Evolutionary conservation across 1,139 yeast genomes (phyloP).

Genomic region (Geotrichum phurueaensis): DNA sequence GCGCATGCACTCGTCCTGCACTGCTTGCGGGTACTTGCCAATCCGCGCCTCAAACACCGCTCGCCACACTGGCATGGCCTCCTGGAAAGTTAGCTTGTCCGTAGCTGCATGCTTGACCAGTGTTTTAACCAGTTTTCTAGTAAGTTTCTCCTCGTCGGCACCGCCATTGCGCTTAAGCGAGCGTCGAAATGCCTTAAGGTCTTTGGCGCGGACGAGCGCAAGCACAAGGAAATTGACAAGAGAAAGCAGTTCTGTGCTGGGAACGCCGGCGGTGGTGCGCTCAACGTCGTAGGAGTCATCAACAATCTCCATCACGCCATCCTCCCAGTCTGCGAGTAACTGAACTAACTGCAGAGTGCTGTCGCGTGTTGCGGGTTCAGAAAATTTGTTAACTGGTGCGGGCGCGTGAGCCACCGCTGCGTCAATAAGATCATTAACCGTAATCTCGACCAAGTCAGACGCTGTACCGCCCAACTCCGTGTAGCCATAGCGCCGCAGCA

Average conservation of each 20-base stretch:
- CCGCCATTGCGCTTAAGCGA: conserved; percentile 5
- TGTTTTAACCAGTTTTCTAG: conserved; percentile 21
- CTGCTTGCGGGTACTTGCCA: conserved; percentile 20
- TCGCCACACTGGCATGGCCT: conserved; percentile 21
- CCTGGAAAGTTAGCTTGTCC: conserved; percentile 20
- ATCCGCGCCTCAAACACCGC: conserved; percentile 22
- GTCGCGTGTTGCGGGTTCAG: conserved; percentile 17
- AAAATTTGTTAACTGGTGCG: conserved; percentile 19
- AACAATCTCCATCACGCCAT: conserved; percentile 27
- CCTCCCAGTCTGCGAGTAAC: conserved; percentile 19
- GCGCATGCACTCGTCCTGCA: background rate
- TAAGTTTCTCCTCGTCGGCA: conserved; percentile 9
- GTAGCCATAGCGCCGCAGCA: conserved; percentile 84
- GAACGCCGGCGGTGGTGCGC: conserved; percentile 23
- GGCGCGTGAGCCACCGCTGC: conserved; percentile 19
- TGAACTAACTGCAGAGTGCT: conserved; percentile 9
- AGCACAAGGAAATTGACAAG: conserved; percentile 15
- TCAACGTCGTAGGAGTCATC: conserved; percentile 33
- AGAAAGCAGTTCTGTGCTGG: conserved; percentile 21
- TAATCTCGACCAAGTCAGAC: conserved; percentile 74
- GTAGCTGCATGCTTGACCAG: conserved; percentile 21
- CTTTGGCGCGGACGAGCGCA: conserved; percentile 16
- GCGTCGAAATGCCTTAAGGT: conserved; percentile 13
- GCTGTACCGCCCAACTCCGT: conserved; percentile 72
- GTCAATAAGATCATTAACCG: conserved; percentile 22